These are phyloP conservation scores for Hypoxylon crocopeplum DNA, from an alignment of 495 filamentous ascomycete genomes.

Conservation along the genomic window DNA sequence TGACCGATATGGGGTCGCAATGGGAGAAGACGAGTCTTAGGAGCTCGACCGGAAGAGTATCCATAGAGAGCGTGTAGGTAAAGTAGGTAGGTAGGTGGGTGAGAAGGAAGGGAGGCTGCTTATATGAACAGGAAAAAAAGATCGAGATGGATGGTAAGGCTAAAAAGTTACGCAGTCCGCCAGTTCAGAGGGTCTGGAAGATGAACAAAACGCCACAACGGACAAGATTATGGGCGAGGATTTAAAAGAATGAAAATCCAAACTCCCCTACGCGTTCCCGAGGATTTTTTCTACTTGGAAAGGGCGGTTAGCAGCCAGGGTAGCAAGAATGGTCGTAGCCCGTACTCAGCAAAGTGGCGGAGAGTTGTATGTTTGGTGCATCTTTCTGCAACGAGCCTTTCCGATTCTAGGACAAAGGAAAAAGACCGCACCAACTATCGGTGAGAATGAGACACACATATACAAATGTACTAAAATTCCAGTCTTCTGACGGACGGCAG, in stretches of 20 bases:
- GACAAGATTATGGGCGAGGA: conserved; percentile 26
- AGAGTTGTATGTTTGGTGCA: conserved; percentile 40
- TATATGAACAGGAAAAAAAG: conserved; percentile 3
- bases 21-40: conserved; percentile 53
- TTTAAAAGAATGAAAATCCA: conserved; percentile 37
- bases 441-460: conserved; percentile 48
- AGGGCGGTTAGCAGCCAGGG: conserved; percentile 34
- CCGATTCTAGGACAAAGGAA: conserved; percentile 43
- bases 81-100: no score
- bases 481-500: conserved; percentile 36
- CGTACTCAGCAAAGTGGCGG: conserved; percentile 42
- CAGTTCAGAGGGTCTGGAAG: conserved; percentile 31
- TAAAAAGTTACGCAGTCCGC: conserved; percentile 26
- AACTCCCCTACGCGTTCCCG: conserved; percentile 20
- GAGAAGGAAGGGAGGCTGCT: background rate
- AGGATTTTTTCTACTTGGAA: conserved; percentile 37
- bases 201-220: conserved; percentile 32
- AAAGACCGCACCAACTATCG: conserved; percentile 44
- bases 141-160: conserved; percentile 2
- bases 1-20: conserved; percentile 49
- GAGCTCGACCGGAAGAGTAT: conserved; percentile 55
- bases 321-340: conserved; percentile 26
- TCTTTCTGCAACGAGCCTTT: conserved; percentile 45
- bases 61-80: conserved; percentile 31
- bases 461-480: conserved; percentile 33